phyloP scores from a whole-genome alignment of 2,329 filamentous ascomycete genomes.

The Talaromyces marneffei region DNA sequence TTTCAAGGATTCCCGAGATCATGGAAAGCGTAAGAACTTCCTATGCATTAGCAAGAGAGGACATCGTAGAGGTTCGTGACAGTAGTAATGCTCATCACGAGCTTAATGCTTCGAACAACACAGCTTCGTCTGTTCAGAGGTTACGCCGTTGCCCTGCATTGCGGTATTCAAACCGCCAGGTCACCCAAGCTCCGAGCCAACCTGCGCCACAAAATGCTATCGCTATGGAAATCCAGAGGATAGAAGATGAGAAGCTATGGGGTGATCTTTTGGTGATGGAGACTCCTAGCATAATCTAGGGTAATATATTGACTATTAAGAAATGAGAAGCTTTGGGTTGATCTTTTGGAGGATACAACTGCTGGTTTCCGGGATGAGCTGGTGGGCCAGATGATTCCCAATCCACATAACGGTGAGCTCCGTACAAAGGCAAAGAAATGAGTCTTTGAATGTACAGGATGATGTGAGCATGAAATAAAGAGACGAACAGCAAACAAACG shows the following conservation, averaged over 20 bases:
- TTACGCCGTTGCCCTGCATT: conserved; percentile 17
- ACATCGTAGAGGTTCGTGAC: conserved; percentile 1
- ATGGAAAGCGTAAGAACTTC: conserved; percentile 17
- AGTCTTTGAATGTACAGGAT: too few relatives aligned
- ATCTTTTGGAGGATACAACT: too few relatives aligned
- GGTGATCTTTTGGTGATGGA: neutral
- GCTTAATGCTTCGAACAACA: neutral
- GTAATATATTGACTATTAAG: neutral
- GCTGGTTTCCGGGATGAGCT: too few relatives aligned
- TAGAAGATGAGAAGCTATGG: neutral
- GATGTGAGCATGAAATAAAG: too few relatives aligned
- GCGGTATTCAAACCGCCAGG: conserved; percentile 13
- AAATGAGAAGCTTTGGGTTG: too few relatives aligned
- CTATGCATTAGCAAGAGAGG: conserved; percentile 14
- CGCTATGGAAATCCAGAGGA: neutral
- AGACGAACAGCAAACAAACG: too few relatives aligned
- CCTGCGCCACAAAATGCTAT: neutral
- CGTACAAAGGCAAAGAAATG: too few relatives aligned
- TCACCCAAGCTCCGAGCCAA: conserved; percentile 8
- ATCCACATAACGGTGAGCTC: too few relatives aligned
- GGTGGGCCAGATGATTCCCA: too few relatives aligned
- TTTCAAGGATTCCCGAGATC: conserved; percentile 16
- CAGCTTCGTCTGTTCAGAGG: conserved; percentile 6
- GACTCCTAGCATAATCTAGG: neutral
- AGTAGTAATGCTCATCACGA: neutral